These are phyloP conservation scores for Yarrowia galli DNA, from an alignment of 1,139 yeast species.

Conservation along the genomic window DNA sequence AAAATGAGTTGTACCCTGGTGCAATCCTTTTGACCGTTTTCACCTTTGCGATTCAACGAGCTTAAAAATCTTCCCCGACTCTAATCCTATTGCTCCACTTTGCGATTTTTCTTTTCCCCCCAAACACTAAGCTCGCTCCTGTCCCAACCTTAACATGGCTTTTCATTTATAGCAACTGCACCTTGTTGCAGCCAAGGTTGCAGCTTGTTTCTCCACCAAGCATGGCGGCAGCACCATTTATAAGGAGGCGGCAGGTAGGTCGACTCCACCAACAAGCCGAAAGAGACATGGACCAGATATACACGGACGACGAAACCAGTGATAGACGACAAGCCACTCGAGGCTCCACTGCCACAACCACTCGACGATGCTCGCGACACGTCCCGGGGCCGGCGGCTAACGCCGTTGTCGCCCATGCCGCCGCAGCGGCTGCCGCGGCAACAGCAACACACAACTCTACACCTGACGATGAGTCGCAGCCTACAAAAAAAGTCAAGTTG, in stretches of 20 bases:
- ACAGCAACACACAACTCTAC: constrained; percentile 24
- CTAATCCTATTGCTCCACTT: constrained; percentile 5
- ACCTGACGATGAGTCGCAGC: constrained; percentile 22
- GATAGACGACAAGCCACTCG: constrained; percentile 37
- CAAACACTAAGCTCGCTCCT: constrained; percentile 5
- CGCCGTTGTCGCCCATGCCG: constrained; percentile 18
- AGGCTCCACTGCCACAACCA: constrained; percentile 13
- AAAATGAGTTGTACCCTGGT: constrained; percentile 7
- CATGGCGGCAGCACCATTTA: constrained; percentile 34
- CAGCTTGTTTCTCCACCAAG: constrained; percentile 34
- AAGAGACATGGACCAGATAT: constrained; percentile 37
- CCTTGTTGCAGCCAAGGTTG: constrained; percentile 35
- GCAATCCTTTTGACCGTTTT: constrained; percentile 23
- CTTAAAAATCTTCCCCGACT: constrained; percentile 28
- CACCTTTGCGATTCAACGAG: constrained; percentile 13
- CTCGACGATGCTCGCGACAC: constrained; percentile 33
- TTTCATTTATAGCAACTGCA: constrained; percentile 37
- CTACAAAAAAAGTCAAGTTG: constrained; percentile 22
- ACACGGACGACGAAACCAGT: constrained; percentile 35
- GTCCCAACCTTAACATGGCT: constrained; percentile 16
- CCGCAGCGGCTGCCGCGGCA: constrained; percentile 25
- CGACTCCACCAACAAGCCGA: not conserved
- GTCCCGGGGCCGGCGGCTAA: constrained; percentile 1
- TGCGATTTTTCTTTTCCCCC: not conserved
- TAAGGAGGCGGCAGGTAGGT: constrained; percentile 33